Conservation (phyloP, 441 rosid genomes). For the Bruguiera hainesii region DNA sequence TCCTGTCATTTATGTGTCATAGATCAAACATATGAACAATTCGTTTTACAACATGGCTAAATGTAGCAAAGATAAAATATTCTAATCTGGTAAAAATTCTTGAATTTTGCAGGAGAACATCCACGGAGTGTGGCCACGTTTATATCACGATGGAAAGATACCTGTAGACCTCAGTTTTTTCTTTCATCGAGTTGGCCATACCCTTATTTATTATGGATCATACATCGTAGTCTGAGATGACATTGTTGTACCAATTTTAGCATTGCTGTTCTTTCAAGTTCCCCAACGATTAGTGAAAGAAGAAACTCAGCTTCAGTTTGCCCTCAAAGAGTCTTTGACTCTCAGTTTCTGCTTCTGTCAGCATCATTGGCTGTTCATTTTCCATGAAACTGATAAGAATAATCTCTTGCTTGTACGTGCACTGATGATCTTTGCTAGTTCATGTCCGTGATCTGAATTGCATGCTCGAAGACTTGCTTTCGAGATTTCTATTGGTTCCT, state of each 20-base stretch:
- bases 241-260: no score
- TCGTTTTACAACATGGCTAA: not conserved
- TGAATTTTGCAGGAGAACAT: conserved; percentile 9
- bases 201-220: not conserved
- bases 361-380: not conserved
- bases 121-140: conserved; percentile 6
- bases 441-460: no score
- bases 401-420: not conserved
- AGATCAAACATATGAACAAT: not conserved
- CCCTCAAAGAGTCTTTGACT: no score
- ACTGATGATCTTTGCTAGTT: not conserved
- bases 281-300: not conserved
- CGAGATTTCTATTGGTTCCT: no score
- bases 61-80: not conserved
- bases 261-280: no score
- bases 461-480: no score
- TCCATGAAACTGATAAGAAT: not conserved
- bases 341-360: no score
- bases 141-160: not conserved
- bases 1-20: not conserved
- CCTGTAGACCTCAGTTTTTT: not conserved
- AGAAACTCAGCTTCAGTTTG: no score
- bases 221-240: no score
- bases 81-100: not conserved
- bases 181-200: not conserved